phyloP scores from a whole-genome alignment of 257 asterid species.

The Cinchona pubescens region DNA sequence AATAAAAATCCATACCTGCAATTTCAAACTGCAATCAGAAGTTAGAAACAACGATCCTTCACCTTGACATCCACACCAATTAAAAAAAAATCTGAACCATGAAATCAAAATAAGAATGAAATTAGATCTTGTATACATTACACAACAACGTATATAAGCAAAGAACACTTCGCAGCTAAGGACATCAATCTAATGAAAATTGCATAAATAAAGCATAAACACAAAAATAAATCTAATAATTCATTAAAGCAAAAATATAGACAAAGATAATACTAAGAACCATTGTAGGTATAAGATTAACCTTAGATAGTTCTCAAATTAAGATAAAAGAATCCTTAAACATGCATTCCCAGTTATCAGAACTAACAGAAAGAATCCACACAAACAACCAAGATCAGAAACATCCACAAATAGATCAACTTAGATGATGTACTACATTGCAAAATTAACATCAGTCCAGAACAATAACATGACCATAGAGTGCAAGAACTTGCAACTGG shows the following conservation, averaged over 20 bases:
- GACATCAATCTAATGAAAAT: background rate
- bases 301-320: background rate
- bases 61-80: background rate
- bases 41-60: constrained; percentile 5
- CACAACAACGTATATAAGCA: background rate
- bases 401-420: constrained; percentile 10
- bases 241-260: background rate
- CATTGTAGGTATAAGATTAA: background rate
- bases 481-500: background rate
- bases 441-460: constrained; percentile 1
- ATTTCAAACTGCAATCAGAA: background rate
- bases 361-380: background rate
- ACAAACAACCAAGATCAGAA: constrained; percentile 12
- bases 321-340: background rate
- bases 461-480: background rate
- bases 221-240: background rate
- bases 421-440: background rate
- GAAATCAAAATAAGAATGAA: background rate
- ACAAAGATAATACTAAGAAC: background rate
- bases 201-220: background rate
- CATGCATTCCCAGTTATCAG: background rate
- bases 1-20: constrained; percentile 7
- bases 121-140: constrained; percentile 3
- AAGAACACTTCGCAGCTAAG: background rate
- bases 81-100: constrained; percentile 10